Evolutionary conservation across 2,329 filamentous ascomycete genomes (phyloP).

Genomic region (Davidsoniella neocaledoniae): DNA sequence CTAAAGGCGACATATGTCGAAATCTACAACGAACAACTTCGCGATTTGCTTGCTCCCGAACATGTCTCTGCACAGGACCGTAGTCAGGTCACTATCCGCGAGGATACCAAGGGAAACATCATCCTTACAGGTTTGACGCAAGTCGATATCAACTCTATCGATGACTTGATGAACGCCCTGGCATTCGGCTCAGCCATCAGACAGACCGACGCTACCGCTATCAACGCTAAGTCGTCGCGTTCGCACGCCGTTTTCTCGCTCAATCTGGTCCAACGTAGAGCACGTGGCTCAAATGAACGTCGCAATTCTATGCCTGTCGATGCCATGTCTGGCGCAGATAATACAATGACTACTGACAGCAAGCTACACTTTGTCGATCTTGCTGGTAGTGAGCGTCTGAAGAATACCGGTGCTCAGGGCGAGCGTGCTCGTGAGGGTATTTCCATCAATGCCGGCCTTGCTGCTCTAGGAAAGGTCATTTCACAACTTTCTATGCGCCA

Average conservation of each 20-base stretch:
- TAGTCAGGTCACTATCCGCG: constrained; percentile 70
- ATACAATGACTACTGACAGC: constrained; percentile 78
- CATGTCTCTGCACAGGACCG: constrained; percentile 52
- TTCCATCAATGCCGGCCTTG: constrained; percentile 91
- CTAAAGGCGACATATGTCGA: constrained; percentile 89
- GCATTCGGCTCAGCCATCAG: constrained; percentile 88
- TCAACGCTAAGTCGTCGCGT: constrained; percentile 93
- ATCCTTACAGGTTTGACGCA: constrained; percentile 80
- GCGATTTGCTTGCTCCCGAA: constrained; percentile 76
- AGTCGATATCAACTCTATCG: constrained; percentile 74
- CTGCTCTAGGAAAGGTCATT: constrained; percentile 92
- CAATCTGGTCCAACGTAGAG: constrained; percentile 77
- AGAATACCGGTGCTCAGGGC: constrained; percentile 91
- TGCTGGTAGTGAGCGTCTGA: constrained; percentile 87
- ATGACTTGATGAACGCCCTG: constrained; percentile 75
- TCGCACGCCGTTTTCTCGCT: constrained; percentile 96
- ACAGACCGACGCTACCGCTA: constrained; percentile 90
- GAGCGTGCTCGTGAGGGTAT: constrained; percentile 93
- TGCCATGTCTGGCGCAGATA: constrained; percentile 47
- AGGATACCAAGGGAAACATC: constrained; percentile 89
- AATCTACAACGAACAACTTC: constrained; percentile 94
- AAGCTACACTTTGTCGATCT: constrained; percentile 98
- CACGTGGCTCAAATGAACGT: constrained; percentile 48
- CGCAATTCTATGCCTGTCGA: constrained; percentile 77
- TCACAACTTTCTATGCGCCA: constrained; percentile 88